Evolutionary conservation across 495 filamentous ascomycete genomes (phyloP).

Genomic region (Xylaria castorea): DNA sequence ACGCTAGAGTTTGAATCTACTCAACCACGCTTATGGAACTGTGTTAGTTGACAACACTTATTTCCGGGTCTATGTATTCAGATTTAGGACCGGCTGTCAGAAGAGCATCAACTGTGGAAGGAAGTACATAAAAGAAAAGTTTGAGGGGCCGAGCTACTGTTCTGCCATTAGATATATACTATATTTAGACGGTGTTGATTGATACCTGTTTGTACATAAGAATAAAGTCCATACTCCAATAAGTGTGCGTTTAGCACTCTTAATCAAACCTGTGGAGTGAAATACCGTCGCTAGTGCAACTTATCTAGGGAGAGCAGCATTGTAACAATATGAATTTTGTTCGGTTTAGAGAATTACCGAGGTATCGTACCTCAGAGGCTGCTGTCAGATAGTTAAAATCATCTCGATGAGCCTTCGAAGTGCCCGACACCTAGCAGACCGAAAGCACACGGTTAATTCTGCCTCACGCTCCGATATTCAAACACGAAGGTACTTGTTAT

Average conservation of each 20-base stretch:
- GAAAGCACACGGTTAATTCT: too few relatives aligned
- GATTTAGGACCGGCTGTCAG: background rate
- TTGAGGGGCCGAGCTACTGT: background rate
- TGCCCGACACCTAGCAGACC: too few relatives aligned
- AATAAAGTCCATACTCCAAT: conserved; percentile 17
- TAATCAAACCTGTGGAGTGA: background rate
- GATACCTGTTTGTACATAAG: conserved; percentile 1
- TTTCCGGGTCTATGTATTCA: background rate
- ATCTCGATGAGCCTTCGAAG: background rate
- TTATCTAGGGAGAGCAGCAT: background rate
- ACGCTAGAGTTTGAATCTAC: background rate
- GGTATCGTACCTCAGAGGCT: background rate
- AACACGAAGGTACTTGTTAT: background rate
- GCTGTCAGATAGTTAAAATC: background rate
- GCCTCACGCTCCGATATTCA: background rate
- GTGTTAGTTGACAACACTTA: background rate
- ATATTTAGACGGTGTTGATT: conserved; percentile 16
- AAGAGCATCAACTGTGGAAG: background rate
- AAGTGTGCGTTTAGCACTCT: background rate
- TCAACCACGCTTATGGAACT: background rate
- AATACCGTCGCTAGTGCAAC: too few relatives aligned
- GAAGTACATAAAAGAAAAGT: background rate
- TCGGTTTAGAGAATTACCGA: background rate
- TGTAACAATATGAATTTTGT: background rate
- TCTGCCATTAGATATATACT: background rate